Base-by-base conservation (phyloP, 371 early-diverging fungal genomes). In the Syncephalis fuscata region DNA sequence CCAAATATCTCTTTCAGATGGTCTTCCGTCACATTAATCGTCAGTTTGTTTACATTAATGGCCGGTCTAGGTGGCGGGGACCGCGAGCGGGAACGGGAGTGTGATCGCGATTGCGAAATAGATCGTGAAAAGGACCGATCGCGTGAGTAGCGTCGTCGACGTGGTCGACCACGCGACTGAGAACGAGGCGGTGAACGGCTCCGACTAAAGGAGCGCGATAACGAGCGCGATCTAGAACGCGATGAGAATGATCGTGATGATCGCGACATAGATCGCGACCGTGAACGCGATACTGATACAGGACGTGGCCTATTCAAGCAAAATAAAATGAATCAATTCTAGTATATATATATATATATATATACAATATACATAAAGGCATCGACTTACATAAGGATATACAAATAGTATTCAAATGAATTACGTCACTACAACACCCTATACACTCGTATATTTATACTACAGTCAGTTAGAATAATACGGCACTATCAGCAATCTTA, bases 1-100 rank as follows among this genome's bases (percentile, higher is more conserved):
- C 67, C 53, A 60, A 88, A 86, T 17, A 80, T 71, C 24, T 67
- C 69, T 42, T 65, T 59, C 41, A 87, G 63, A 54, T 82, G 78
- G 25, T 57, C 70, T 45, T 82, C 83, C 0, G 65, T 73, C 36
- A 82, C 65, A 54, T 61, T 64, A 27, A 57, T 59, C 15, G 65
- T 64, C 41, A 64, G 46, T 40, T 55, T 53, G 2, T 50, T 45
- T n/a, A 62, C 54, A 11, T 55, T 55, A 43, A 64, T 46, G 3
- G 55, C 59, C 2, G 57, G 37, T 8, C 27, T 43, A 21, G 40
- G 50, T 22, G 20, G 15, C 22, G 50, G 57, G 7, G 57, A 54
- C 16, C 52, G 40, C 10, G 56, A 46, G 11, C 41, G 38, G 21
- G 32, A 32, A 22, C 49, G 44, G 9, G 58, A 52, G 24, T 53